Evolutionary conservation across 345 rosid genomes (phyloP), one percentile per base, ranked within the genome.

Genomic region (Brassica cretica): DNA sequence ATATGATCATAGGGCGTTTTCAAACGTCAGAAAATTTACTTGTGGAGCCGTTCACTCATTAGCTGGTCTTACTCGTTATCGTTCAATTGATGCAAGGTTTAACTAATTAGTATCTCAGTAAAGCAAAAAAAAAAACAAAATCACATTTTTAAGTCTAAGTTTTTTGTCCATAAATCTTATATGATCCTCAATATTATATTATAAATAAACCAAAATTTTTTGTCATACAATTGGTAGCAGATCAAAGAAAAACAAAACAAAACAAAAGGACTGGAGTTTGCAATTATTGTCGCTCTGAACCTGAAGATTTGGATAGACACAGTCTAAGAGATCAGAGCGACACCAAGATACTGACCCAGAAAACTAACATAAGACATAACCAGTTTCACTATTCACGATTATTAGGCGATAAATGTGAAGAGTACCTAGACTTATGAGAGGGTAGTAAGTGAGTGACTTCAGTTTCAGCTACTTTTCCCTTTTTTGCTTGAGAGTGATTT

Each of bases 401-500:
- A 65, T 51, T 51, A 51, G 58, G 58, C 18, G 29, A 35, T 8
- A 65, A 33, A 5, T 35, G 55, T 49, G 5, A 21, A 51, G 66
- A 67, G 37, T 76, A 69, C 74, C 80, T 68, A 74, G 63, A 39
- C 32, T 68, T 27, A 25, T 5, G 16, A 75, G 49, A 59, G 66
- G 44, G 55, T 14, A 37, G 32, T 44, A 27, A 27, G 4, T 27
- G n/a, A 68, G 74, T 68, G 68, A 44, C 16, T 60, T 44, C 21
- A 25, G 72, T 61, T 75, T 75, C 64, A 69, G 63, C 64, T 63
- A 70, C 70, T 79, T 32, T 51, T 46, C 12, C 79, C 83, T 24
- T 75, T 75, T 75, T 76, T 80, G 83, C 53, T 80, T 80, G 6
- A 75, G 73, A 65, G 83, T 80, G 29, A 80, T 80, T 51, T 75